These are phyloP conservation scores for Jasminum sambac DNA, from an alignment of 257 asterid genomes.

Conservation along the genomic window DNA sequence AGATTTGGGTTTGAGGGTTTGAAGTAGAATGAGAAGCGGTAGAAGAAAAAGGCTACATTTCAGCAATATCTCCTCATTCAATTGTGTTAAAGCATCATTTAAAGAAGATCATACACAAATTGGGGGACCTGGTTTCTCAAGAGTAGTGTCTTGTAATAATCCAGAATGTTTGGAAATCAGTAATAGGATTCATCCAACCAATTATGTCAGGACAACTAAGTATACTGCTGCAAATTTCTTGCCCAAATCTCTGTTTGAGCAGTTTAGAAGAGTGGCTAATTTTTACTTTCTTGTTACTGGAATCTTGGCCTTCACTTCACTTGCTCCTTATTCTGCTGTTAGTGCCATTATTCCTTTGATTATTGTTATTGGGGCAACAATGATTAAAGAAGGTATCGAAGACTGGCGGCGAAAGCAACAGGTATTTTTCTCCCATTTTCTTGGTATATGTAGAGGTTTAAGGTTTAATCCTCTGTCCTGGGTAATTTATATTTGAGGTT, in stretches of 20 bases:
- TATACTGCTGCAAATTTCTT: slow-evolving; percentile 77
- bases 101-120: slow-evolving; percentile 71
- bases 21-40: slow-evolving; percentile 38
- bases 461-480: neutral
- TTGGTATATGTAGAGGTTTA: neutral
- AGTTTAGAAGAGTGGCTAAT: slow-evolving; percentile 92
- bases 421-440: slow-evolving; percentile 34
- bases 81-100: slow-evolving; percentile 48
- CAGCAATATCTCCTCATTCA: slow-evolving; percentile 78
- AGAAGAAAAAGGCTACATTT: slow-evolving; percentile 61
- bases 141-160: slow-evolving; percentile 80
- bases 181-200: slow-evolving; percentile 44
- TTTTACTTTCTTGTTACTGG: slow-evolving; percentile 80
- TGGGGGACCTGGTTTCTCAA: slow-evolving; percentile 88
- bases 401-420: slow-evolving; percentile 75
- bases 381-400: slow-evolving; percentile 83
- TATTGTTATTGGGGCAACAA: slow-evolving; percentile 70
- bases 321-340: slow-evolving; percentile 73
- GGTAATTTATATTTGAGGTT: neutral
- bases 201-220: slow-evolving; percentile 78
- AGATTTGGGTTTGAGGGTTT: neutral
- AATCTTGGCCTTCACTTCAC: slow-evolving; percentile 62
- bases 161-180: slow-evolving; percentile 49
- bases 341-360: slow-evolving; percentile 72
- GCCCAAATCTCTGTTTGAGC: slow-evolving; percentile 88